phyloP scores from a whole-genome alignment of 352 stramenopile genomes.

The Globisporangium irregulare region DNA sequence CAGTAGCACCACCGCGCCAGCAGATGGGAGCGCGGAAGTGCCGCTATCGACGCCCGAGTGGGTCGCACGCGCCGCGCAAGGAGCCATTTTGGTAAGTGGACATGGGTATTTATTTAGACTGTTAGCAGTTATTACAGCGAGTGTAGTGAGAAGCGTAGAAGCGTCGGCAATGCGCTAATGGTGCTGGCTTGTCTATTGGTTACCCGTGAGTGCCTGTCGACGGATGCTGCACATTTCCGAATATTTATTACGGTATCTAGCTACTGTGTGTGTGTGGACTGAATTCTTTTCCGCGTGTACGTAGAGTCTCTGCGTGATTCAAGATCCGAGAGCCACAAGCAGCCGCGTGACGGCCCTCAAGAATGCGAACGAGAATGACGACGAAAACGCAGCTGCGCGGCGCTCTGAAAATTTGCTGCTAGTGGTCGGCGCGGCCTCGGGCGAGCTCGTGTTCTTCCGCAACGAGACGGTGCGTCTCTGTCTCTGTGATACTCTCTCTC shows the following conservation, averaged over 20 bases:
- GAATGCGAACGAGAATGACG: background rate
- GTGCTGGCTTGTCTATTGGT: background rate
- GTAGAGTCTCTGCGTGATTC: conserved; percentile 22
- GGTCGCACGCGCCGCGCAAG: background rate
- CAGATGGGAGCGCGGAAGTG: conserved; percentile 1
- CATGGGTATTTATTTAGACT: too few species aligned
- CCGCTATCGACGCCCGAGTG: background rate
- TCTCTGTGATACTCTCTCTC: background rate
- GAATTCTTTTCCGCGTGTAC: background rate
- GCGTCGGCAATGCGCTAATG: background rate
- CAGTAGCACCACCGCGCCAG: background rate
- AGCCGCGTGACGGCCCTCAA: background rate
- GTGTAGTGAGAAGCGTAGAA: background rate
- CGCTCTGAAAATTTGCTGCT: conserved; percentile 27
- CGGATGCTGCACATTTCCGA: background rate
- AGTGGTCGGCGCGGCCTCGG: conserved; percentile 32
- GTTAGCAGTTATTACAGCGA: background rate
- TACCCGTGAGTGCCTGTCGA: background rate
- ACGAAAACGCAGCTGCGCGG: conserved; percentile 12
- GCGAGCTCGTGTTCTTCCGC: conserved; percentile 48
- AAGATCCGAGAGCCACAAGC: background rate
- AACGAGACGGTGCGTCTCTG: conserved; percentile 27
- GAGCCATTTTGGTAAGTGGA: conserved; percentile 15
- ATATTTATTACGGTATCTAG: background rate
- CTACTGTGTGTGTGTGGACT: background rate